phyloP scores from a whole-genome alignment of 345 rosid genomes.

The Cardamine resedifolia region DNA sequence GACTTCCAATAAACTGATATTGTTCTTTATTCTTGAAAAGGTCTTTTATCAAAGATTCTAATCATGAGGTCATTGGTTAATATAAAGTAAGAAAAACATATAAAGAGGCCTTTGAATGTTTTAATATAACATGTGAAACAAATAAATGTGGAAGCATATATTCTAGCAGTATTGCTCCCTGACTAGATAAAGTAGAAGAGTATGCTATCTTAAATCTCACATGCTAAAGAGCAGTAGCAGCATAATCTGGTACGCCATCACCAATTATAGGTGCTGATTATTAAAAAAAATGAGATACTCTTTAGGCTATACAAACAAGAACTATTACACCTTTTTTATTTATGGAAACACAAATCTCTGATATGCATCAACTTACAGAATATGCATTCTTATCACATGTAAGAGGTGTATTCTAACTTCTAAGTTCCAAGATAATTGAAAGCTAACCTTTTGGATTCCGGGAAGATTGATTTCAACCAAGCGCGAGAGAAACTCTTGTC shows the following conservation, averaged over 20 bases:
- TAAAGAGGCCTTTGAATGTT: background rate
- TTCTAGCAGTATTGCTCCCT: slow-evolving; percentile 38
- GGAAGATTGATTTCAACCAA: slow-evolving; percentile 14
- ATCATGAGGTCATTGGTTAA: slow-evolving; percentile 25
- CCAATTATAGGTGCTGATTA: slow-evolving; percentile 11
- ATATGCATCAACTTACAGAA: slow-evolving; percentile 28
- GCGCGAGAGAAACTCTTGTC: slow-evolving; percentile 5
- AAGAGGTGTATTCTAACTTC: slow-evolving; percentile 3
- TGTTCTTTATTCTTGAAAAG: slow-evolving; percentile 25
- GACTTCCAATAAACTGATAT: slow-evolving; percentile 21
- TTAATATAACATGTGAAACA: slow-evolving; percentile 13
- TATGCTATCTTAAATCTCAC: slow-evolving; percentile 2
- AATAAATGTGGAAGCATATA: slow-evolving; percentile 30
- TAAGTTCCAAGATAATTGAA: slow-evolving; percentile 23
- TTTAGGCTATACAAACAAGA: slow-evolving; percentile 18
- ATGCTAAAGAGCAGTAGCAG: slow-evolving; percentile 7
- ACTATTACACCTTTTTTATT: slow-evolving; percentile 20
- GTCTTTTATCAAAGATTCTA: slow-evolving; percentile 29
- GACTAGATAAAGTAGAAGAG: slow-evolving; percentile 43
- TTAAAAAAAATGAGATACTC: background rate
- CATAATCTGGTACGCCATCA: slow-evolving; percentile 35
- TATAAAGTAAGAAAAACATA: slow-evolving; percentile 15
- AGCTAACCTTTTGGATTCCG: slow-evolving; percentile 31
- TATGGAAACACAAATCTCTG: slow-evolving; percentile 13
- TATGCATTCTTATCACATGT: slow-evolving; percentile 19